Percentiles rank a stretch among this genome's conserved stretches.
phyloP scores from a whole-genome alignment of 805 yeast genomes.

The Candida yuanshanica region DNA sequence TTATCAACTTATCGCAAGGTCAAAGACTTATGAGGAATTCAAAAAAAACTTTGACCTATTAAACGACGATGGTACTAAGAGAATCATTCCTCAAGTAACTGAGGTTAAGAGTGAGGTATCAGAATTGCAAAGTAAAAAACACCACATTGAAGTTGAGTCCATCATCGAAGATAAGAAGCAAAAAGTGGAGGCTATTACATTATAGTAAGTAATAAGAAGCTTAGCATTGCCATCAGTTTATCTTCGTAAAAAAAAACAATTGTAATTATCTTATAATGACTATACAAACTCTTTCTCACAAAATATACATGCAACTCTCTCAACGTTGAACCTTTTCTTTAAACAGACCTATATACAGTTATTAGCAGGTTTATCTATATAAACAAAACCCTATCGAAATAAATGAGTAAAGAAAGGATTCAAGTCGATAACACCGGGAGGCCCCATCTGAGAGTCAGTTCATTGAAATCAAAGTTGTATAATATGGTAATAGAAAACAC shows the following conservation, averaged over 20 bases:
- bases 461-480: not conserved
- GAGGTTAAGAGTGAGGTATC: not conserved
- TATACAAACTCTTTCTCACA: not conserved
- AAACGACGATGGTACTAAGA: slow-evolving; percentile 15
- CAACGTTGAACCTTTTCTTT: not conserved
- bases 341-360: not conserved
- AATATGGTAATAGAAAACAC: not conserved
- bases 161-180: not conserved
- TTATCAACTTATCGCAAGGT: slow-evolving; percentile 50
- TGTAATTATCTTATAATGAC: not conserved
- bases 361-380: not conserved
- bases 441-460: too few relatives aligned
- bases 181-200: not conserved
- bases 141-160: not conserved
- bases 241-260: not conserved
- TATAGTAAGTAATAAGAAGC: not conserved
- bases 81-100: not conserved
- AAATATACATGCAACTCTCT: not conserved
- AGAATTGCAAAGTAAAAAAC: not conserved
- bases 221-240: too few relatives aligned
- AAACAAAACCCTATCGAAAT: not conserved
- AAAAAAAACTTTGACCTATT: slow-evolving; percentile 19
- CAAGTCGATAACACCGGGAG: not conserved
- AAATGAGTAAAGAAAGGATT: not conserved
- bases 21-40: slow-evolving; percentile 51